These are phyloP conservation scores for Calocybe gambosa DNA, from an alignment of 1,284 basidiomycete genomes.

Conservation along the genomic window DNA sequence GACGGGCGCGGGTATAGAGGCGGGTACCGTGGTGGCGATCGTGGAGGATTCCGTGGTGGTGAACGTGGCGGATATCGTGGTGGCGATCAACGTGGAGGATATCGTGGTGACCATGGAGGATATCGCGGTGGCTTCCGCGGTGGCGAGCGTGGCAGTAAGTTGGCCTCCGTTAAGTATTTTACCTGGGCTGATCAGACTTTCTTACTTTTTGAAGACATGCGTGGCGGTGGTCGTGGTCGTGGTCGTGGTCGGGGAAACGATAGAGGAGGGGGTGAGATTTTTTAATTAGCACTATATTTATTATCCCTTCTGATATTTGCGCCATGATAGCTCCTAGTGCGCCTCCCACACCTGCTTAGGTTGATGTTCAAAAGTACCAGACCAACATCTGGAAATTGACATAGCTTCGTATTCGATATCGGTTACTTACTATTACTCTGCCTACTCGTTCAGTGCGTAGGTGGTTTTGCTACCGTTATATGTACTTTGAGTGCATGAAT, in stretches of 20 bases:
- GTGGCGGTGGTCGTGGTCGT: constrained; percentile 26
- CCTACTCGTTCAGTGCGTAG: background rate
- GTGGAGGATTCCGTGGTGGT: constrained; percentile 36
- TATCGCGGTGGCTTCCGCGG: constrained; percentile 29
- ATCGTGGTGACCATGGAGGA: constrained; percentile 28
- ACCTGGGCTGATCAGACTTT: background rate
- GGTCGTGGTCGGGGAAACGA: constrained; percentile 25
- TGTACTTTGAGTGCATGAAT: constrained; percentile 10
- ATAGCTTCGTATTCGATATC: constrained; percentile 4
- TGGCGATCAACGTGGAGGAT: constrained; percentile 31
- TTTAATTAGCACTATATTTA: too few species aligned
- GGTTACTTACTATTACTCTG: background rate
- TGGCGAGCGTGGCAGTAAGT: constrained; percentile 28
- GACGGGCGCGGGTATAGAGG: constrained; percentile 17
- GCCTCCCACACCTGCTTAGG: constrained; percentile 12
- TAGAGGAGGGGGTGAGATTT: constrained; percentile 18
- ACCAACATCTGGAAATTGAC: constrained; percentile 6
- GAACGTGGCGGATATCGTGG: constrained; percentile 33
- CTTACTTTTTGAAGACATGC: constrained; percentile 9
- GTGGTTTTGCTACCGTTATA: constrained; percentile 7
- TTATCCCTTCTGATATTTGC: constrained; percentile 4
- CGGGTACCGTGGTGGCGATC: constrained; percentile 25
- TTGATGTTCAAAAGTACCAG: constrained; percentile 4
- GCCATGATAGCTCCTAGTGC: constrained; percentile 4
- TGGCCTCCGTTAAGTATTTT: background rate